A percentile compares a stretch with the other conserved stretches of the same genome.
Evolutionary conservation across 1,284 basidiomycete species (phyloP).

Genomic region (Heterobasidion occidentale): DNA sequence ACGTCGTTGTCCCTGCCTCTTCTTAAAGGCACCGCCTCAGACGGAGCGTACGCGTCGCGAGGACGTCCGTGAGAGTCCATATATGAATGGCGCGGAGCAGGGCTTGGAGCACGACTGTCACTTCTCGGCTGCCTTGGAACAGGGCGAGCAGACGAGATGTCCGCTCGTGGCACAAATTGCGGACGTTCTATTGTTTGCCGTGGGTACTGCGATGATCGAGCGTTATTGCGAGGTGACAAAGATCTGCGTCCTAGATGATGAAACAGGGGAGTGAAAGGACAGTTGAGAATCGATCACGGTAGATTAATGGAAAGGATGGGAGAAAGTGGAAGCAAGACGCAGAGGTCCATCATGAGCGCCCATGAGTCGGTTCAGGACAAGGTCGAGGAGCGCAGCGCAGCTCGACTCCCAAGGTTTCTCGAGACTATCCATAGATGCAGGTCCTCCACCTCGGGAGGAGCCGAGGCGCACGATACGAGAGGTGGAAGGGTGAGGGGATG

Average conservation of each 20-base stretch:
- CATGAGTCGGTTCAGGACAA: constrained; percentile 39
- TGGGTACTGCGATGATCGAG: constrained; percentile 6
- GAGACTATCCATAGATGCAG: constrained; percentile 33
- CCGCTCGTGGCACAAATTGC: constrained; percentile 7
- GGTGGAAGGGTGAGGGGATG: constrained; percentile 39
- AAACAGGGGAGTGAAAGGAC: constrained; percentile 28
- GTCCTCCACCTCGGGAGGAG: constrained; percentile 45
- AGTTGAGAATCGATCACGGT: constrained; percentile 20
- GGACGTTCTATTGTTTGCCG: constrained; percentile 7
- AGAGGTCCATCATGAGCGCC: constrained; percentile 48
- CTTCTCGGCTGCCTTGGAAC: constrained; percentile 8
- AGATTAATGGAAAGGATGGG: constrained; percentile 22
- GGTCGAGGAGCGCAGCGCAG: constrained; percentile 10
- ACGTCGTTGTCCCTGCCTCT: constrained; percentile 19
- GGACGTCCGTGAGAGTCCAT: constrained; percentile 7
- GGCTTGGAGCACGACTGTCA: constrained; percentile 10
- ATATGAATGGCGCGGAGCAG: constrained; percentile 5
- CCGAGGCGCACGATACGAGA: constrained; percentile 22
- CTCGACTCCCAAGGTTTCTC: constrained; percentile 46
- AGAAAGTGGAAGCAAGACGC: constrained; percentile 25
- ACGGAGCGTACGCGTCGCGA: constrained; percentile 9
- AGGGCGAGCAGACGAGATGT: background rate
- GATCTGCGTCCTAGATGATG: constrained; percentile 50
- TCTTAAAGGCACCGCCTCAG: constrained; percentile 19
- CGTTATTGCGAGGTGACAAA: constrained; percentile 19